phyloP scores from a whole-genome alignment of 352 stramenopile genomes.

The Phytophthora macrochlamydospora region DNA sequence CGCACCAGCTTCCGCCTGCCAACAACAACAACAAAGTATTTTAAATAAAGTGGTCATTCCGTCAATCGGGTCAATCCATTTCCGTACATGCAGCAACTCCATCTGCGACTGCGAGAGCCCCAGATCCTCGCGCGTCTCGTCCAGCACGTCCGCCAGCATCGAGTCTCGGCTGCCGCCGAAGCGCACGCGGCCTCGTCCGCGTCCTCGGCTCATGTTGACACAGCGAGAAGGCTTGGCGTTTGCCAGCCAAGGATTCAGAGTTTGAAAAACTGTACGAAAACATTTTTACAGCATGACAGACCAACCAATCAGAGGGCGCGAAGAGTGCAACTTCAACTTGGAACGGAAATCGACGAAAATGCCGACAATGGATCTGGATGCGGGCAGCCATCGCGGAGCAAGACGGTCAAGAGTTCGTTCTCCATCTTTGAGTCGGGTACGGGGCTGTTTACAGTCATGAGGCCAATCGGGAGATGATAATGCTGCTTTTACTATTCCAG shows the following conservation, averaged over 20 bases:
- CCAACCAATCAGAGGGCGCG: neutral
- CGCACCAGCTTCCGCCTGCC: conserved; percentile 48
- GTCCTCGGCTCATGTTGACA: conserved; percentile 60
- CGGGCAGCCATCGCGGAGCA: neutral
- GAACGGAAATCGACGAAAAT: too few species aligned
- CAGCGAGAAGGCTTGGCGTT: conserved; percentile 3
- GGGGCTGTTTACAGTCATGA: neutral
- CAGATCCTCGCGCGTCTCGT: conserved; percentile 75
- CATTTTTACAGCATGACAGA: too few species aligned
- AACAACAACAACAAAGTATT: neutral
- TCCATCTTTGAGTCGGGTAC: neutral
- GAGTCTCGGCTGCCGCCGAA: conserved; percentile 77
- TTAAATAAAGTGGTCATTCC: neutral
- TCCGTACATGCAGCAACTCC: conserved; percentile 62
- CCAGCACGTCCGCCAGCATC: conserved; percentile 67
- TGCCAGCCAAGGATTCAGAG: conserved; percentile 26
- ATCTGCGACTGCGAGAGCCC: conserved; percentile 73
- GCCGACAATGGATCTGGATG: too few species aligned
- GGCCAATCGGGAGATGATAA: too few species aligned
- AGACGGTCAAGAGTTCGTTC: neutral
- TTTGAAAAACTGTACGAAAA: too few species aligned
- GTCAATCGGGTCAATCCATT: neutral
- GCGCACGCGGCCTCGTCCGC: conserved; percentile 65
- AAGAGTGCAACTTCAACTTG: conserved; percentile 1
- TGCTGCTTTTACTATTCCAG: too few species aligned